These are phyloP conservation scores for Eucalyptus melliodora DNA, from an alignment of 345 rosid genomes.

Conservation along the genomic window DNA sequence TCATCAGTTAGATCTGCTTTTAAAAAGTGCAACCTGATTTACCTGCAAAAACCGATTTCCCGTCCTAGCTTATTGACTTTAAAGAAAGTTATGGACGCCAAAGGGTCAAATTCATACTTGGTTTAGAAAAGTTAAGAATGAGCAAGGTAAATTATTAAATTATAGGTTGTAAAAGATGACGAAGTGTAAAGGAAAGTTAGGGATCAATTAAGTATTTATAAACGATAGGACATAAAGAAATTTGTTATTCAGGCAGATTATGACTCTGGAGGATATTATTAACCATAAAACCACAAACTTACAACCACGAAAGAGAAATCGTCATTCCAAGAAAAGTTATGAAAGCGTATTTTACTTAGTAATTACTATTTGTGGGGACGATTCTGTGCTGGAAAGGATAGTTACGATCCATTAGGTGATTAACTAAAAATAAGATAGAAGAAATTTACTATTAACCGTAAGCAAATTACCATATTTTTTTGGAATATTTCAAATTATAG, in stretches of 20 bases:
- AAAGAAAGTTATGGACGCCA: background rate
- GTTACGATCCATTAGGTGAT: background rate
- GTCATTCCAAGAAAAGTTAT: background rate
- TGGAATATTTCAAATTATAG: background rate
- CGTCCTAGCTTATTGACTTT: background rate
- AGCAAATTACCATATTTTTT: background rate
- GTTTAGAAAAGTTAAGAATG: background rate
- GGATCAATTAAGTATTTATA: background rate
- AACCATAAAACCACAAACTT: background rate
- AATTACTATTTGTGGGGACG: background rate
- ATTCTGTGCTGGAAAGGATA: background rate
- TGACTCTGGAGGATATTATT: background rate
- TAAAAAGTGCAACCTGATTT: background rate
- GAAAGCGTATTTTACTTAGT: background rate
- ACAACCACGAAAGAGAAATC: background rate
- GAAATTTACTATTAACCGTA: background rate
- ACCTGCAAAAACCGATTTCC: background rate
- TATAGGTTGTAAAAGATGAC: background rate
- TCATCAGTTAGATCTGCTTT: background rate
- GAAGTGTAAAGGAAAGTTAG: background rate
- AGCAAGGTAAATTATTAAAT: background rate
- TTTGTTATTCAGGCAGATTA: background rate
- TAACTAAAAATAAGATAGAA: background rate
- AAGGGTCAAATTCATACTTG: background rate
- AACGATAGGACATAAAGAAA: background rate